Conservation (phyloP, 169 alveolate genomes). For the Sarcocystis neurona region DNA sequence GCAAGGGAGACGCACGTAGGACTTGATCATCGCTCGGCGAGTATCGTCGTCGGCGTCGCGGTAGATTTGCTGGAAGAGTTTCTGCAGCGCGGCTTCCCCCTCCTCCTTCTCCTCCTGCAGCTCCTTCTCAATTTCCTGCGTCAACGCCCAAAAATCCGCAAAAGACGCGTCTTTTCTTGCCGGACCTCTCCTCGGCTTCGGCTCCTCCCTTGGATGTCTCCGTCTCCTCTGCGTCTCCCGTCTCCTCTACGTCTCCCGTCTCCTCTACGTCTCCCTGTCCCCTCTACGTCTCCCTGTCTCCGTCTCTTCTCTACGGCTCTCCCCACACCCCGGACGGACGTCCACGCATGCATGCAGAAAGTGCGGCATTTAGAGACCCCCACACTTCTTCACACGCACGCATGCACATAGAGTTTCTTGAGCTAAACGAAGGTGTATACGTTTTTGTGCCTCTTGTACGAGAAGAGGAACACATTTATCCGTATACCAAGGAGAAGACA, state of each 20-base stretch:
- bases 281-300: background rate
- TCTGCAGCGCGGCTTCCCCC: slow-evolving; percentile 80
- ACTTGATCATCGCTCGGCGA: slow-evolving; percentile 91
- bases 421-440: no score
- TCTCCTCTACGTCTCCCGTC: slow-evolving; percentile 63
- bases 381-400: background rate
- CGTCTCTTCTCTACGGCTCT: background rate
- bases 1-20: slow-evolving; percentile 80
- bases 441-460: no score
- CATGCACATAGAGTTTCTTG: background rate
- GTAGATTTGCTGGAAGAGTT: slow-evolving; percentile 84
- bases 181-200: no score
- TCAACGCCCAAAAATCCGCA: background rate
- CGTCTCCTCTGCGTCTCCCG: slow-evolving; percentile 65
- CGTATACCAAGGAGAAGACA: no score
- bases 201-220: no score
- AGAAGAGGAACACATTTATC: no score
- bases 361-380: background rate
- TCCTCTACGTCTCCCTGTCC: background rate
- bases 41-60: slow-evolving; percentile 88
- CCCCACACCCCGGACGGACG: background rate
- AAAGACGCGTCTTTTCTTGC: no score
- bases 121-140: slow-evolving; percentile 66
- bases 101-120: slow-evolving; percentile 70
- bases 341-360: background rate